These are phyloP conservation scores for Suillus alpinus DNA, from an alignment of 768 basidiomycete genomes.

Conservation along the genomic window DNA sequence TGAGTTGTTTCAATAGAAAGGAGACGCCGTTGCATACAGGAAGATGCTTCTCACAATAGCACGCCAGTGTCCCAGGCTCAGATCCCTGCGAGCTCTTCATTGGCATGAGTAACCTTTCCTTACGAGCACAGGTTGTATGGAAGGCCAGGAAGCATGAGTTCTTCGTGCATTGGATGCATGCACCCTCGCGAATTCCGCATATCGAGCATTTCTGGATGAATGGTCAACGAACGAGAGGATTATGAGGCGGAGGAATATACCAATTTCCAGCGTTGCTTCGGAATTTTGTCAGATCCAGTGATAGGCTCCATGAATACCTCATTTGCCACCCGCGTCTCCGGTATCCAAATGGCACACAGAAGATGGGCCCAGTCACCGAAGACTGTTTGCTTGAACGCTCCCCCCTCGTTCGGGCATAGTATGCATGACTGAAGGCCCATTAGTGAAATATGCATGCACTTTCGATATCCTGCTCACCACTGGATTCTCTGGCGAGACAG, in stretches of 20 bases:
- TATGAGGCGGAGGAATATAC: slow-evolving; percentile 44
- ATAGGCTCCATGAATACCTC: slow-evolving; percentile 99
- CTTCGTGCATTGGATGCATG: slow-evolving; percentile 96
- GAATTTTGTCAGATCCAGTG: slow-evolving; percentile 81
- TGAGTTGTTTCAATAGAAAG: neutral
- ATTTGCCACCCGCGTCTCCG: slow-evolving; percentile 90
- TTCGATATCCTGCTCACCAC: slow-evolving; percentile 57
- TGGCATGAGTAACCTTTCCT: slow-evolving; percentile 77
- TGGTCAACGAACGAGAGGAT: slow-evolving; percentile 7
- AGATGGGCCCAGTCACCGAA: slow-evolving; percentile 95
- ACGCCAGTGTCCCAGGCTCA: slow-evolving; percentile 70
- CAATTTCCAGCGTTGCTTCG: slow-evolving; percentile 91
- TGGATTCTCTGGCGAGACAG: slow-evolving; percentile 93
- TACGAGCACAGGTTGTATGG: slow-evolving; percentile 91
- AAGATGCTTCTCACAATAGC: slow-evolving; percentile 89
- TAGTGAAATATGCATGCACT: neutral
- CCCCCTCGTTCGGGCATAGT: slow-evolving; percentile 95
- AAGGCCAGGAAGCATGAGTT: slow-evolving; percentile 89
- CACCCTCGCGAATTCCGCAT: slow-evolving; percentile 64
- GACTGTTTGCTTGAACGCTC: slow-evolving; percentile 96
- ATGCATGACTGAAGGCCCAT: slow-evolving; percentile 68
- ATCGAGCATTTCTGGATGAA: slow-evolving; percentile 55
- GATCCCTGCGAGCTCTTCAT: slow-evolving; percentile 82
- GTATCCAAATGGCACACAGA: slow-evolving; percentile 96
- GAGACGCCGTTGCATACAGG: slow-evolving; percentile 51